Base-by-base conservation (phyloP, 1,139 yeast genomes). In the Scheffersomyces insectosa region DNA sequence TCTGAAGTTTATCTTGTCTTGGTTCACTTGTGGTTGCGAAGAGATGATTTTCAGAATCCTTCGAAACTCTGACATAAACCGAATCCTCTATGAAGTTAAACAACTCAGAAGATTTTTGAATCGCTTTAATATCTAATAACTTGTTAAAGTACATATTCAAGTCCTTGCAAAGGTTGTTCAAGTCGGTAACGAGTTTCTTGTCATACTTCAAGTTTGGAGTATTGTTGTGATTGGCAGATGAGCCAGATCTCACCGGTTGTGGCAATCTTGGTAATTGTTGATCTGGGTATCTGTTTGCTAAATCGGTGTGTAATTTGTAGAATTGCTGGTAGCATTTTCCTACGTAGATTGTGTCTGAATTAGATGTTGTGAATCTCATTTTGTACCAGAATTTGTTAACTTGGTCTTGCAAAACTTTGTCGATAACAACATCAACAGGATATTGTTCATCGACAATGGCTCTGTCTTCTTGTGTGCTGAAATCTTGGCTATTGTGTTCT, bases 291-390 rank as follows among this genome's bases (percentile, higher is more conserved):
- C 30, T 33, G 41, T 31, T 33, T 13, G 42, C 42, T 23, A 56
- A 39, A 20, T 37, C 38, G 3, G 45, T 33, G 40, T 57, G 62
- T 35, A 60, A 45, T 15, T 52, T 45, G 46, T 56, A 57, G 37
- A 60, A 56, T 35, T 60, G 63, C 33, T 56, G 56, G 47, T 58
- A 57, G 36, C 49, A 43, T 43, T 57, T 58, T 23, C 53, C 58
- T 20, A 59, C 45, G 37, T 46, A 51, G 10, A 54, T 34, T 3
- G 32, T 40, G 13, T 41, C 34, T 13, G 54, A 55, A 5, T 49
- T 42, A 23, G 33, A 37, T 36, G 50, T 46, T 4, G 43, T 43
- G 31, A 54, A 47, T 15, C 47, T 50, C 9, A 59, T 44, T 12
- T 54, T 50, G 51, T 59, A 60, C 63, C 63, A 60, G 36, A 51